A percentile compares a stretch with the other conserved stretches of the same genome.
phyloP scores from a whole-genome alignment of 352 stramenopile species.

The Phytophthora pisi region DNA sequence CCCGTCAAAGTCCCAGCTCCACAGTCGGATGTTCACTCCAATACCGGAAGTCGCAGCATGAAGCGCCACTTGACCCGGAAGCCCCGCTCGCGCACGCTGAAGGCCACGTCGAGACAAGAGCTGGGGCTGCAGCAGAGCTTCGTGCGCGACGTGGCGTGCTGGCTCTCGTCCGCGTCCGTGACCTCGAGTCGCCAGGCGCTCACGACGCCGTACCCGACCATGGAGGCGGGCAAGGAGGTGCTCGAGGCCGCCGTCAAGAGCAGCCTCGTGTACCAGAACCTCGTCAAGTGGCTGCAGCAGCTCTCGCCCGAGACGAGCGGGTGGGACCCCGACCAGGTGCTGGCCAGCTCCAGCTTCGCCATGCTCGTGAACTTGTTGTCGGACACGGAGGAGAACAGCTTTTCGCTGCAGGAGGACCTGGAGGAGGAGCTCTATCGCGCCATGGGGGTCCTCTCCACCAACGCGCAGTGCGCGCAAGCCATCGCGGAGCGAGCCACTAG shows the following conservation, averaged over 20 bases:
- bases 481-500: conserved; percentile 68
- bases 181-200: conserved; percentile 62
- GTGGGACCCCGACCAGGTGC: conserved; percentile 52
- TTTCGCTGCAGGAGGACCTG: conserved; percentile 46
- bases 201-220: conserved; percentile 28
- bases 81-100: conserved; percentile 29
- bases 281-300: conserved; percentile 57
- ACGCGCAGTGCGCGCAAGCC: conserved; percentile 54
- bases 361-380: conserved; percentile 67
- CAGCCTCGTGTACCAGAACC: conserved; percentile 44
- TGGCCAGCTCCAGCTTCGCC: conserved; percentile 66
- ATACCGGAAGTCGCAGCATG: conserved; percentile 4
- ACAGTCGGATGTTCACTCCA: not conserved
- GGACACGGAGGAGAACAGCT: conserved; percentile 19
- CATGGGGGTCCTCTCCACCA: conserved; percentile 55
- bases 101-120: conserved; percentile 54
- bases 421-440: conserved; percentile 57
- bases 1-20: conserved; percentile 1
- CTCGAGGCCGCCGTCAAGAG: conserved; percentile 21
- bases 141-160: conserved; percentile 67
- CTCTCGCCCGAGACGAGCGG: conserved; percentile 35
- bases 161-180: conserved; percentile 66
- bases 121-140: conserved; percentile 76
- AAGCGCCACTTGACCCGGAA: conserved; percentile 26
- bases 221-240: conserved; percentile 21